Base-by-base conservation (phyloP, 2,329 filamentous ascomycete species). In the Hymenoscyphus salicellus region DNA sequence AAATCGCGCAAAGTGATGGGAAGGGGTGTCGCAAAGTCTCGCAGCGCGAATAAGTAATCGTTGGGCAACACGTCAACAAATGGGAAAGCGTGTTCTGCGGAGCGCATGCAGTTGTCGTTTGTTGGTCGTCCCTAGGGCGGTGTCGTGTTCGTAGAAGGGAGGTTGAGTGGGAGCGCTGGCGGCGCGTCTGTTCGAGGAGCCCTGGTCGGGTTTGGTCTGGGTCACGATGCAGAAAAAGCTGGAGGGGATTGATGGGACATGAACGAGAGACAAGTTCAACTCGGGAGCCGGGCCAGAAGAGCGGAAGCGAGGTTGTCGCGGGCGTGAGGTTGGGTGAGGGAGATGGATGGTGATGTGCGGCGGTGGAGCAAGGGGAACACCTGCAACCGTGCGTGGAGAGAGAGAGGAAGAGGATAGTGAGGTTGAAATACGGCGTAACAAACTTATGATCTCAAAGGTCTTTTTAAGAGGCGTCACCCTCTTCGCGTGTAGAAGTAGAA, bases 1-100 rank as follows among this genome's bases (percentile, higher is more conserved):
- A 67, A 69, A 66, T 66, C 64, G 63, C 62, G 60, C 65, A 61
- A 62, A 23, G n/a, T 55, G 63, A 62, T 66, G 28, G 55, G 66
- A 55, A 67, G 60, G 58, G 60, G 69, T 68, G 69, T 70, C 65
- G 68, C 67, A 69, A 70, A 68, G 60, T 52, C 63, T 63, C 52
- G 65, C 62, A 60, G 62, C 43, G 62, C 57, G 32, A 63, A 65
- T 55, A 62, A n/a, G 61, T 65, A 68, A 67, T 67, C 60, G 49
- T 33, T 58, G 63, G 58, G 55, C 30, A 58, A 62, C 57, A 63
- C 55, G 65, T 59, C 55, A 28, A 64, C 46, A 46, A 52, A 60
- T 57, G 59, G 61, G 14, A 23, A 55, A 41, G 55, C 20, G 41
- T 58, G 17, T 17, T 55, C 46, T 63, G 61, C 63, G 62, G 66